A percentile compares a stretch with the other conserved stretches of the same genome.
Conservation (phyloP, 441 rosid genomes). For the Eugenia klotzschiana region DNA sequence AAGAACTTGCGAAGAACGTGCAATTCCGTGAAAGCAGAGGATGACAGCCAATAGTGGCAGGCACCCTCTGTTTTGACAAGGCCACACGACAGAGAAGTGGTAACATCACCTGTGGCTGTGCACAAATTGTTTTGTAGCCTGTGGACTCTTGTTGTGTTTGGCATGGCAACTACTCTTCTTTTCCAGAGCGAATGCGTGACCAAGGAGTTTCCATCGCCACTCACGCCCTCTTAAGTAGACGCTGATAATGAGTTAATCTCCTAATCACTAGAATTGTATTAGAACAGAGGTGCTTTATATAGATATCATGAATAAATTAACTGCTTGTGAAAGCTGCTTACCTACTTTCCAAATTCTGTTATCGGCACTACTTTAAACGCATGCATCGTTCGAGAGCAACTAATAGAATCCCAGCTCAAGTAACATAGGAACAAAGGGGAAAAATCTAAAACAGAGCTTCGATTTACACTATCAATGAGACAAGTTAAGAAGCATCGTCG, state of each 20-base stretch:
- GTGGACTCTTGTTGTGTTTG: neutral
- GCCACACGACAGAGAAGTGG: neutral
- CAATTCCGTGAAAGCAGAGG: neutral
- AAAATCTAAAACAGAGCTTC: neutral
- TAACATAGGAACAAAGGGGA: neutral
- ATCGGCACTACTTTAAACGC: neutral
- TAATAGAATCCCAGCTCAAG: rapidly evolving
- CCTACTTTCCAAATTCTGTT: neutral
- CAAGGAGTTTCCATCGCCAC: neutral
- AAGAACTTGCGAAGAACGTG: neutral
- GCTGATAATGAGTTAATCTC: neutral
- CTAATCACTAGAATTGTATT: neutral
- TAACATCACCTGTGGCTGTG: neutral
- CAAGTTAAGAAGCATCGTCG: neutral
- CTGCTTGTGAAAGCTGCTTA: neutral
- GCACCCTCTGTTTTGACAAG: neutral
- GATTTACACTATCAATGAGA: neutral
- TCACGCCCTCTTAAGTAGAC: neutral
- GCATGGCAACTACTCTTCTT: neutral
- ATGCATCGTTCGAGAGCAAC: neutral
- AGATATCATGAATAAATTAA: neutral
- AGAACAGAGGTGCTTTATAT: neutral
- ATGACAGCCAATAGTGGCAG: neutral
- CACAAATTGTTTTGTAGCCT: neutral
- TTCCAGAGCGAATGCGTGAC: neutral